These are phyloP conservation scores for Diddensiella transvaalensis DNA, from an alignment of 805 yeast genomes.

Conservation along the genomic window DNA sequence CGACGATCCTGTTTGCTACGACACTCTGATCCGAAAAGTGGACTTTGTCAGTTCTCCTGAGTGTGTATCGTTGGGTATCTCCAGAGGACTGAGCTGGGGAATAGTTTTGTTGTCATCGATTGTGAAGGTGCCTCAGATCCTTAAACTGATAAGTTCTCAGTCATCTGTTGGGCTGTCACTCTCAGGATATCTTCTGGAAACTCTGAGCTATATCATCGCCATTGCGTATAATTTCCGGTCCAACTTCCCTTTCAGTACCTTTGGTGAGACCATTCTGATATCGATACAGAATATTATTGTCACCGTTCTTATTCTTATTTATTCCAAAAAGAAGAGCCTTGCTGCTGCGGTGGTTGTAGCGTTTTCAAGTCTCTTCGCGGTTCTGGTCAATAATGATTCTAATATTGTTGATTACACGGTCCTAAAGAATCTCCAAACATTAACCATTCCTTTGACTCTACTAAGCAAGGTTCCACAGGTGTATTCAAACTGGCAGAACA, in stretches of 20 bases:
- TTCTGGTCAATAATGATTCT: slow-evolving; percentile 25
- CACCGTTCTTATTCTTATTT: slow-evolving; percentile 30
- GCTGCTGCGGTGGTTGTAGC: slow-evolving; percentile 23
- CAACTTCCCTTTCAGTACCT: slow-evolving; percentile 37
- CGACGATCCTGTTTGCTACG: slow-evolving; percentile 26
- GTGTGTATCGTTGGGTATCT: slow-evolving; percentile 31
- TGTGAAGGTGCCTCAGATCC: slow-evolving; percentile 43
- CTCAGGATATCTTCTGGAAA: slow-evolving; percentile 34
- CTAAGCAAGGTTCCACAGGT: slow-evolving; percentile 41
- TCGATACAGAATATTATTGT: slow-evolving; percentile 37
- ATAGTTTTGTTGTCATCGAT: slow-evolving; percentile 37
- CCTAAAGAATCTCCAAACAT: slow-evolving; percentile 30
- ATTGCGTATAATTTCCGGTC: slow-evolving; percentile 38
- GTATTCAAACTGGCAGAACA: slow-evolving; percentile 31
- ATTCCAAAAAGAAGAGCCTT: slow-evolving; percentile 21
- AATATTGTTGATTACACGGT: slow-evolving; percentile 26
- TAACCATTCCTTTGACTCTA: slow-evolving; percentile 38
- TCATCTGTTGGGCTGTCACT: slow-evolving; percentile 39
- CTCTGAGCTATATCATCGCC: slow-evolving; percentile 33
- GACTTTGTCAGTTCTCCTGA: slow-evolving; percentile 24
- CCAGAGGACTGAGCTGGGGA: slow-evolving; percentile 36
- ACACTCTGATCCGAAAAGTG: slow-evolving; percentile 22
- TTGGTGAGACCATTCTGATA: slow-evolving; percentile 39
- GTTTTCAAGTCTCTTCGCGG: slow-evolving; percentile 20
- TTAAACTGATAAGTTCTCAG: slow-evolving; percentile 30